A percentile compares a stretch with the other conserved stretches of the same genome.
These are phyloP conservation scores for Tulasnella sp. DNA, from an alignment of 768 basidiomycete species.

Conservation along the genomic window DNA sequence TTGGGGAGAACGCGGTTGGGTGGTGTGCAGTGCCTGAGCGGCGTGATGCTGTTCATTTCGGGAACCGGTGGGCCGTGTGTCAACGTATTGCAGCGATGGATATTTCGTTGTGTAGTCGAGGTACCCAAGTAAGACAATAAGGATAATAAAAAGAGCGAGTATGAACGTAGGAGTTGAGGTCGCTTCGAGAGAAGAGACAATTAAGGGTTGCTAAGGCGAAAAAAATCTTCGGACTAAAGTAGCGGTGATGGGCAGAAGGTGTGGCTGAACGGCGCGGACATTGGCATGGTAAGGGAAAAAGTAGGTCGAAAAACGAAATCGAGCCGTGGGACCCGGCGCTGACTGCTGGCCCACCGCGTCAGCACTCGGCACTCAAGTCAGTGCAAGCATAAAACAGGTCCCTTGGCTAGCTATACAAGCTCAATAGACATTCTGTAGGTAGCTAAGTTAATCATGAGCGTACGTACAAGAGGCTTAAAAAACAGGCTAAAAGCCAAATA, in stretches of 20 bases:
- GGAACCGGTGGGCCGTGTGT: background rate
- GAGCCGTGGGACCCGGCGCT: background rate
- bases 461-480: background rate
- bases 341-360: background rate
- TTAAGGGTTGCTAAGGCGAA: background rate
- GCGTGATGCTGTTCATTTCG: background rate
- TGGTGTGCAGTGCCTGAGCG: background rate
- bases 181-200: background rate
- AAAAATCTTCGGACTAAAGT: background rate
- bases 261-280: background rate
- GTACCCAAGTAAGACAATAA: background rate
- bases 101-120: too few species aligned
- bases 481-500: constrained; percentile 10
- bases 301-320: background rate
- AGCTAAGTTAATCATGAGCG: background rate
- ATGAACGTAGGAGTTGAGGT: background rate
- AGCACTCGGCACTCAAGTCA: background rate
- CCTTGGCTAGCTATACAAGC: background rate
- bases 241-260: background rate
- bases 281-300: background rate
- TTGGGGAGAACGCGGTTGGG: background rate
- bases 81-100: background rate
- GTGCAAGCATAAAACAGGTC: background rate
- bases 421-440: background rate
- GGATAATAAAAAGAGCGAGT: background rate